A percentile compares a stretch with the other conserved stretches of the same genome.
Evolutionary conservation across 306 rosid genomes (phyloP).

Genomic region (Herpetospermum pedunculosum): DNA sequence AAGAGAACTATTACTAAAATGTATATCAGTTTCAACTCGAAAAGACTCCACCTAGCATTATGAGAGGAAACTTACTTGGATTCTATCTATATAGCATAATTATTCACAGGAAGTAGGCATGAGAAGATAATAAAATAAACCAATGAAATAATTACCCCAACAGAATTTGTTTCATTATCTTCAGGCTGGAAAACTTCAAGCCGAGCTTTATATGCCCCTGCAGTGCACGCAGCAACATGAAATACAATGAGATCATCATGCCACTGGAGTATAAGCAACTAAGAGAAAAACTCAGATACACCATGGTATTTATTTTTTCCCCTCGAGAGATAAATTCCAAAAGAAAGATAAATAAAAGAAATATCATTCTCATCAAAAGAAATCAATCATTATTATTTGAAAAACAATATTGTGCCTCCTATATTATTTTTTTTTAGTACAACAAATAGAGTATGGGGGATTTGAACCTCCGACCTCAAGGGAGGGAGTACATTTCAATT

Average conservation of each 20-base stretch:
- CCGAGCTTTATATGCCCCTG: slow-evolving; percentile 67
- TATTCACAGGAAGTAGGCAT: neutral
- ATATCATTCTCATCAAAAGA: neutral
- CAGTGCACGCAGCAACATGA: slow-evolving; percentile 17
- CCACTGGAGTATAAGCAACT: neutral
- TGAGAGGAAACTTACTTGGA: neutral
- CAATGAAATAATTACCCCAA: slow-evolving; percentile 35
- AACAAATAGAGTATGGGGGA: too few relatives aligned
- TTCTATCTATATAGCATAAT: neutral
- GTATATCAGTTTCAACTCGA: neutral
- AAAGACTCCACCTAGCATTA: neutral
- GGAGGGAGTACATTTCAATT: too few relatives aligned
- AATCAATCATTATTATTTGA: neutral
- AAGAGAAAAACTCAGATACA: neutral
- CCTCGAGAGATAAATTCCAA: neutral
- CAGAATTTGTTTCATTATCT: slow-evolving; percentile 65
- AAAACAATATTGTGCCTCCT: neutral
- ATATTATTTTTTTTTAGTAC: too few relatives aligned
- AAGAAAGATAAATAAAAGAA: neutral
- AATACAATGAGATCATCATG: slow-evolving; percentile 1
- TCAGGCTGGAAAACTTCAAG: slow-evolving; percentile 71
- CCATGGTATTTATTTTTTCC: neutral
- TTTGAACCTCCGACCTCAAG: too few relatives aligned
- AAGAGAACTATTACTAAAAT: neutral
- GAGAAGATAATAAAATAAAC: neutral